Evolutionary conservation across 805 yeast genomes (phyloP).

Genomic region (Starmerella etchellsii): DNA sequence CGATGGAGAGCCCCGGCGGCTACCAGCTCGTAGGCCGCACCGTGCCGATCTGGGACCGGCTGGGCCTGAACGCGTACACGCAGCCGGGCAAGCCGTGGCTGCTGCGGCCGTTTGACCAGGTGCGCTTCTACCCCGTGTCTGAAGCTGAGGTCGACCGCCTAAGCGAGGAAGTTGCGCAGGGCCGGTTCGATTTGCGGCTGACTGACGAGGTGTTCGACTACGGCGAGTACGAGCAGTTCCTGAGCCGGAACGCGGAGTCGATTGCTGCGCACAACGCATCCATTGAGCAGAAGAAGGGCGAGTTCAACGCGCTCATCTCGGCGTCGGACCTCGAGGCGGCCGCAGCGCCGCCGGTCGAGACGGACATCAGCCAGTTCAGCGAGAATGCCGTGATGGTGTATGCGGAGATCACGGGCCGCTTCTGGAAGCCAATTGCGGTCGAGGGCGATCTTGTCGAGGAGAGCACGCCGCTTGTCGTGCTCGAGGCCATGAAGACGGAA

Average conservation of each 20-base stretch:
- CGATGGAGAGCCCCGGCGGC: constrained; percentile 98
- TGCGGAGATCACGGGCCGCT: constrained; percentile 92
- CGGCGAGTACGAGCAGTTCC: constrained; percentile 63
- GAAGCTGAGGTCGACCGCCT: constrained; percentile 68
- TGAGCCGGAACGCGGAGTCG: constrained; percentile 55
- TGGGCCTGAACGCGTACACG: constrained; percentile 37
- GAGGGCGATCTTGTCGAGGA: constrained; percentile 62
- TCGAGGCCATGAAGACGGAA: constrained; percentile 98
- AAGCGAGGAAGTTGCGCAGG: constrained; percentile 65
- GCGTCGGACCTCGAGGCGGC: constrained; percentile 31
- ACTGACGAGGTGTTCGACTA: constrained; percentile 74
- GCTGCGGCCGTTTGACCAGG: constrained; percentile 82
- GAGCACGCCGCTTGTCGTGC: constrained; percentile 74
- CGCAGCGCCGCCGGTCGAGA: constrained; percentile 13
- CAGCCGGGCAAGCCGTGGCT: constrained; percentile 69
- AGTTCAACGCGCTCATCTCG: constrained; percentile 65
- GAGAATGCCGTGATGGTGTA: constrained; percentile 76
- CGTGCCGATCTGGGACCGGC: constrained; percentile 94
- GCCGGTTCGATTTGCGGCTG: constrained; percentile 62
- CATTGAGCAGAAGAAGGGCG: constrained; percentile 58
- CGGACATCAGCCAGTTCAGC: constrained; percentile 44
- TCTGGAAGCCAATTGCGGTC: constrained; percentile 76
- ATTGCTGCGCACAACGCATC: constrained; percentile 44
- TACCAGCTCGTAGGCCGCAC: constrained; percentile 95
- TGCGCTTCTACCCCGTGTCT: constrained; percentile 82